Conservation (phyloP, 306 rosid species). For the Medicago ruthenica region DNA sequence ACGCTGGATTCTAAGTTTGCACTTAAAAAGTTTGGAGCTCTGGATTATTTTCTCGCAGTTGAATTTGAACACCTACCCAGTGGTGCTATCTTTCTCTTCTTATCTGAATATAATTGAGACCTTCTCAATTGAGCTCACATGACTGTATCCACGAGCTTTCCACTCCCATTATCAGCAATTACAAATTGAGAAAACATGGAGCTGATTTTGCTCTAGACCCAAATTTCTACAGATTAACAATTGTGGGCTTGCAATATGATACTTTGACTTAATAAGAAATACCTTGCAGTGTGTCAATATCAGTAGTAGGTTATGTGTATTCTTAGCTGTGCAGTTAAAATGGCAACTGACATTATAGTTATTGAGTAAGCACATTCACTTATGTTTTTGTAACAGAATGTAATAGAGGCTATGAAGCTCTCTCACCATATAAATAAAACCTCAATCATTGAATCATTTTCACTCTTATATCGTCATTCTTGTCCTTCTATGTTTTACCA, state of each 20-base stretch:
- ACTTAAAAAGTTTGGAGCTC: background rate
- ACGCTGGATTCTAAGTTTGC: background rate
- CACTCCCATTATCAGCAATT: background rate
- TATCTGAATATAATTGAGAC: background rate
- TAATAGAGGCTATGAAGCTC: background rate
- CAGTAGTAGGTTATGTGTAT: background rate
- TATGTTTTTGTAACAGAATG: background rate
- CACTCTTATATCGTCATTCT: conserved; percentile 17
- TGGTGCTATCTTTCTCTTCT: background rate
- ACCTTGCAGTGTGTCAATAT: background rate
- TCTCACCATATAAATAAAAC: conserved; percentile 6
- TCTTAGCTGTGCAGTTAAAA: background rate
- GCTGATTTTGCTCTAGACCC: background rate
- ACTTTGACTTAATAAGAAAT: background rate
- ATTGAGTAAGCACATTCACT: background rate
- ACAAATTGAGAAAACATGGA: background rate
- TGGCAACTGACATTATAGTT: background rate
- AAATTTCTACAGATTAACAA: background rate
- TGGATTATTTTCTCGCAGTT: background rate
- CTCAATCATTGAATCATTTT: conserved; percentile 5
- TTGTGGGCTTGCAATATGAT: background rate
- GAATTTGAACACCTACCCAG: background rate
- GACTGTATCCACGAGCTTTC: background rate
- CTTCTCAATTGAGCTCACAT: background rate
- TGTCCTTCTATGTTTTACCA: conserved; percentile 17